phyloP scores from a whole-genome alignment of 2,329 filamentous ascomycete species.

The Colletotrichum abscissum region DNA sequence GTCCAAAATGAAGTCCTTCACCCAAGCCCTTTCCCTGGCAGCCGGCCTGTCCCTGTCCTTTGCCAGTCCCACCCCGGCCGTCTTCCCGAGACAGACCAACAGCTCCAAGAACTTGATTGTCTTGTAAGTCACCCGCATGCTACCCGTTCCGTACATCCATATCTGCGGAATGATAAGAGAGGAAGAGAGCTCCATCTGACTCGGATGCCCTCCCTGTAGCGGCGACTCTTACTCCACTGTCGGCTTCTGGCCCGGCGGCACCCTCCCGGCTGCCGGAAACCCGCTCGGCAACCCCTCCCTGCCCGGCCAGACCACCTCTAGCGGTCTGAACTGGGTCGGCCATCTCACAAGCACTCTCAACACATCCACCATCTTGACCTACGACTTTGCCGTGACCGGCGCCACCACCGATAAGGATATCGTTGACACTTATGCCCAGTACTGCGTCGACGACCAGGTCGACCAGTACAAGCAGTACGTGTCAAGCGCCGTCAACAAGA shows the following conservation, averaged over 20 bases:
- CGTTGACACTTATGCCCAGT: constrained; percentile 60
- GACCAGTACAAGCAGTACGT: constrained; percentile 49
- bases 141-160: not conserved
- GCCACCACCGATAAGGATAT: constrained; percentile 61
- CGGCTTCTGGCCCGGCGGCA: constrained; percentile 61
- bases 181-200: not conserved
- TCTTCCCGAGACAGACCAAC: constrained; percentile 16
- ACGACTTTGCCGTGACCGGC: constrained; percentile 63
- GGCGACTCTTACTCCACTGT: constrained; percentile 71
- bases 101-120: constrained; percentile 23
- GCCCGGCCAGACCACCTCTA: constrained; percentile 57
- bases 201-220: constrained; percentile 41
- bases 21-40: constrained; percentile 18
- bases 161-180: not conserved
- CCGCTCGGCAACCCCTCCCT: constrained; percentile 71
- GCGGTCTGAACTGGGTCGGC: constrained; percentile 61
- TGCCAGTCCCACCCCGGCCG: constrained; percentile 15
- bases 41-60: constrained; percentile 27
- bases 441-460: constrained; percentile 66
- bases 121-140: constrained; percentile 11
- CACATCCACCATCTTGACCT: constrained; percentile 52
- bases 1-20: constrained; percentile 22
- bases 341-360: constrained; percentile 56
- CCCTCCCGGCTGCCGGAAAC: constrained; percentile 63
- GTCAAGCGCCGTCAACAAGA: constrained; percentile 53